Conservation (phyloP, 2,329 filamentous ascomycete genomes). For the Exserohilum turcica region DNA sequence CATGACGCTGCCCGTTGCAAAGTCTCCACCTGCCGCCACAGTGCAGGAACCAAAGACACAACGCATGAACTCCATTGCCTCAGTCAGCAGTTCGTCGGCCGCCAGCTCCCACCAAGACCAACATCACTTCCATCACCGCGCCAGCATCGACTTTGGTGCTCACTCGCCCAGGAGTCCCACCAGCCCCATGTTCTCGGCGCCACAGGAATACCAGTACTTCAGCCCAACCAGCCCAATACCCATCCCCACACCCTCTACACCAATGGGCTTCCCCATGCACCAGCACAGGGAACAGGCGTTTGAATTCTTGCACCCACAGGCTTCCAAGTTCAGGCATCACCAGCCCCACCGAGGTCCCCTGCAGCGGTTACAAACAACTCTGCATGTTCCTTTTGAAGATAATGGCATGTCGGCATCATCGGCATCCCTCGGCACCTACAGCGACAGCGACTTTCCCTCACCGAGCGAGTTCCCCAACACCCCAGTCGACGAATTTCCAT, state of each 20-base stretch:
- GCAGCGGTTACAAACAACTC: constrained; percentile 51
- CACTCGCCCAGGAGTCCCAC: constrained; percentile 44
- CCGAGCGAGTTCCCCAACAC: constrained; percentile 55
- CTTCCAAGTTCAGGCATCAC: constrained; percentile 46
- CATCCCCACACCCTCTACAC: constrained; percentile 45
- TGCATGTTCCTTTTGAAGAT: constrained; percentile 50
- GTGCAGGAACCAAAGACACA: constrained; percentile 39
- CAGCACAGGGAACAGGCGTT: constrained; percentile 49
- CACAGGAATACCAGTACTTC: constrained; percentile 46
- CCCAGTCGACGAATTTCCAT: constrained; percentile 51
- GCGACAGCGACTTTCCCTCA: constrained; percentile 55
- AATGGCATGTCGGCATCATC: constrained; percentile 52
- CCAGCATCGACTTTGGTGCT: constrained; percentile 43
- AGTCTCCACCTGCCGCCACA: constrained; percentile 42
- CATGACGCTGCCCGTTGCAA: constrained; percentile 71
- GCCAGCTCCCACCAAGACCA: constrained; percentile 32
- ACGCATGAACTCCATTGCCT: constrained; percentile 27
- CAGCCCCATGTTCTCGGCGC: constrained; percentile 44
- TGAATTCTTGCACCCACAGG: constrained; percentile 41
- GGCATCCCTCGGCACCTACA: constrained; percentile 54
- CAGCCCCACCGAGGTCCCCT: constrained; percentile 48
- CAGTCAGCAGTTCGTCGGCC: constrained; percentile 25
- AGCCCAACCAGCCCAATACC: constrained; percentile 48
- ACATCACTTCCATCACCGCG: constrained; percentile 33
- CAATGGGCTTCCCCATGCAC: constrained; percentile 47